phyloP scores from a whole-genome alignment of 495 filamentous ascomycete species.

The Lasiosphaeria ovina region DNA sequence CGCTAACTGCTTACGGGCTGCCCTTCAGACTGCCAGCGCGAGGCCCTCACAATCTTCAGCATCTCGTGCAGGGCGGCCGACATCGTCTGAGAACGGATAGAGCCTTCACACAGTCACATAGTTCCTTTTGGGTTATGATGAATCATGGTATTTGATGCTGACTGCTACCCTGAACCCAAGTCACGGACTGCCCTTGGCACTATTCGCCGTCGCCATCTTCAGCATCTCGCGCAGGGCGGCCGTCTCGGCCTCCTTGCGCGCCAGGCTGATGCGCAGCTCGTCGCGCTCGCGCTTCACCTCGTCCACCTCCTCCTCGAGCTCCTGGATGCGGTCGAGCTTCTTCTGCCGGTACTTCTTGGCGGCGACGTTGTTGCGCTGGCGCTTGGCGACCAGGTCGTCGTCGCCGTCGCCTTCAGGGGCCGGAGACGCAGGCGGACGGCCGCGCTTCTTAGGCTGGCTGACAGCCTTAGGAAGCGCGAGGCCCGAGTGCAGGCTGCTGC shows the following conservation, averaged over 20 bases:
- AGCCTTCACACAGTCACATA: constrained; percentile 13
- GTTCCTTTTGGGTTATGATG: neutral
- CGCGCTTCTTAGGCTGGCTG: constrained; percentile 14
- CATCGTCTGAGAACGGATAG: constrained; percentile 42
- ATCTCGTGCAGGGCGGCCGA: too few species aligned
- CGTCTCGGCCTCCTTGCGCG: constrained; percentile 62
- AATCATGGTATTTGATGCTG: neutral
- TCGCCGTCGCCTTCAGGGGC: constrained; percentile 8
- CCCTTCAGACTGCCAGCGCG: too few species aligned
- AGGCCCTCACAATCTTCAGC: too few species aligned
- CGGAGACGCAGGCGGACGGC: constrained; percentile 8
- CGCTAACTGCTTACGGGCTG: too few species aligned
- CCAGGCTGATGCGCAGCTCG: constrained; percentile 61
- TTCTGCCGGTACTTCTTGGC: constrained; percentile 71
- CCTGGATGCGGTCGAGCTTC: constrained; percentile 62
- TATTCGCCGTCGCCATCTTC: constrained; percentile 28
- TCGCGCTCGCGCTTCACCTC: constrained; percentile 60
- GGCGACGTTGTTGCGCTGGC: constrained; percentile 65
- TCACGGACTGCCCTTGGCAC: neutral
- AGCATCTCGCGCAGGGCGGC: constrained; percentile 45
- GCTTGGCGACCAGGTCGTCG: constrained; percentile 43
- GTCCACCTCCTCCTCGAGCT: constrained; percentile 60
- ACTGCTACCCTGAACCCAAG: too few species aligned
- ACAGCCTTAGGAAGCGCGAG: neutral
- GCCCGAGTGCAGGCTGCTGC: neutral